These are phyloP conservation scores for Gymnopilus junonius DNA, from an alignment of 768 basidiomycete species.

Conservation along the genomic window DNA sequence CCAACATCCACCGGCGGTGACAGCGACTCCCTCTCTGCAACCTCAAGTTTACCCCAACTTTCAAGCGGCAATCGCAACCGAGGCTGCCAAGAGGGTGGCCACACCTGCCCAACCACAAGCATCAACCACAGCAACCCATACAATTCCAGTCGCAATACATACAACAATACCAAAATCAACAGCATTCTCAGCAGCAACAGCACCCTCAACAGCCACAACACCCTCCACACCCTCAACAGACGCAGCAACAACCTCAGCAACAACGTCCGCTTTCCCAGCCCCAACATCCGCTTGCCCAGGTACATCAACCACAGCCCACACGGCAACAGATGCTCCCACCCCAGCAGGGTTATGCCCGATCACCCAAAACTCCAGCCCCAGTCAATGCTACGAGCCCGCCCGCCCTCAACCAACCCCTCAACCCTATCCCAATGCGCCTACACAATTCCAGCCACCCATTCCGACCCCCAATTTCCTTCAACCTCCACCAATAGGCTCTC, in stretches of 20 bases:
- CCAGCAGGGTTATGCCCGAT: slow-evolving; percentile 18
- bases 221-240: slow-evolving; percentile 13
- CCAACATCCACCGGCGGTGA: slow-evolving; percentile 33
- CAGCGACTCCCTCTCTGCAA: slow-evolving; percentile 36
- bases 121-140: slow-evolving; percentile 19
- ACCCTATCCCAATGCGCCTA: slow-evolving; percentile 5
- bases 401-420: slow-evolving; percentile 18
- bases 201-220: slow-evolving; percentile 10
- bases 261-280: slow-evolving; percentile 22
- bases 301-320: slow-evolving; percentile 19
- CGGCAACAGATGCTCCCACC: slow-evolving; percentile 18
- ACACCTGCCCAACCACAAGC: slow-evolving; percentile 38
- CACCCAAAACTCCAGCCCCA: slow-evolving; percentile 15
- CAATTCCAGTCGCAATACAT: slow-evolving; percentile 18
- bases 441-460: slow-evolving; percentile 13
- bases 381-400: neutral
- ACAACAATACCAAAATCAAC: slow-evolving; percentile 9
- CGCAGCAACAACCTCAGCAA: slow-evolving; percentile 14
- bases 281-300: slow-evolving; percentile 13
- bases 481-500: slow-evolving; percentile 12
- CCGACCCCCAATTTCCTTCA: slow-evolving; percentile 20
- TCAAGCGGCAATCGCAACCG: slow-evolving; percentile 38
- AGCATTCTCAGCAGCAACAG: slow-evolving; percentile 12
- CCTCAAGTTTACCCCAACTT: slow-evolving; percentile 39
- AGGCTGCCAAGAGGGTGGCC: slow-evolving; percentile 39